Conservation (phyloP, 1,139 yeast genomes). For the Tardiomyces depauwii region DNA sequence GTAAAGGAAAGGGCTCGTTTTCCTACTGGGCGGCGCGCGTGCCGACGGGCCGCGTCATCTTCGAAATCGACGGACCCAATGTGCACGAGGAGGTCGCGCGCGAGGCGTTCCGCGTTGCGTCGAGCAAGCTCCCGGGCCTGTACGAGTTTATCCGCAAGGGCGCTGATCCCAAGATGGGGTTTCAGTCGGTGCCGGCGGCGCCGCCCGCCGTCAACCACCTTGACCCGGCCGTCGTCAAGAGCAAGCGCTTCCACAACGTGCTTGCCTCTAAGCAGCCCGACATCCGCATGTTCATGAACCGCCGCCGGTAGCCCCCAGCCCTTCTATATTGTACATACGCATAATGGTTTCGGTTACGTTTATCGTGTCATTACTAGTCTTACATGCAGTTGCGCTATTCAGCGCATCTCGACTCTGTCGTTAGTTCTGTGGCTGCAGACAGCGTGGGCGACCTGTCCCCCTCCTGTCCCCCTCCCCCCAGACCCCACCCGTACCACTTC, state of each 20-base stretch:
- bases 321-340: slow-evolving; percentile 1
- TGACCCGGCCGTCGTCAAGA: slow-evolving; percentile 34
- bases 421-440: too few species aligned
- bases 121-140: slow-evolving; percentile 84
- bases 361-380: too few species aligned
- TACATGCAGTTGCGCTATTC: too few species aligned
- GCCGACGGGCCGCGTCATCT: slow-evolving; percentile 87
- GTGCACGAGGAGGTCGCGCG: slow-evolving; percentile 85
- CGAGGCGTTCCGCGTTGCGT: slow-evolving; percentile 86
- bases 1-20: slow-evolving; percentile 97
- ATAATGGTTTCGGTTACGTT: too few species aligned
- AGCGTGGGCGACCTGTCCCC: too few species aligned
- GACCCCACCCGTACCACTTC: too few species aligned
- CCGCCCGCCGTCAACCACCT: slow-evolving; percentile 41
- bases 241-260: slow-evolving; percentile 38
- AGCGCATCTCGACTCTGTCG: too few species aligned
- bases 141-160: slow-evolving; percentile 72
- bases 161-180: slow-evolving; percentile 63
- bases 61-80: slow-evolving; percentile 69
- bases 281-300: slow-evolving; percentile 19
- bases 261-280: slow-evolving; percentile 26
- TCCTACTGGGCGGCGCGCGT: slow-evolving; percentile 97
- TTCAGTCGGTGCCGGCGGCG: slow-evolving; percentile 32
- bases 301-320: too few species aligned
- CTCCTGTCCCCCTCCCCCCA: too few species aligned